phyloP scores from a whole-genome alignment of 2,329 filamentous ascomycete genomes.

The Nigrospora oryzae region DNA sequence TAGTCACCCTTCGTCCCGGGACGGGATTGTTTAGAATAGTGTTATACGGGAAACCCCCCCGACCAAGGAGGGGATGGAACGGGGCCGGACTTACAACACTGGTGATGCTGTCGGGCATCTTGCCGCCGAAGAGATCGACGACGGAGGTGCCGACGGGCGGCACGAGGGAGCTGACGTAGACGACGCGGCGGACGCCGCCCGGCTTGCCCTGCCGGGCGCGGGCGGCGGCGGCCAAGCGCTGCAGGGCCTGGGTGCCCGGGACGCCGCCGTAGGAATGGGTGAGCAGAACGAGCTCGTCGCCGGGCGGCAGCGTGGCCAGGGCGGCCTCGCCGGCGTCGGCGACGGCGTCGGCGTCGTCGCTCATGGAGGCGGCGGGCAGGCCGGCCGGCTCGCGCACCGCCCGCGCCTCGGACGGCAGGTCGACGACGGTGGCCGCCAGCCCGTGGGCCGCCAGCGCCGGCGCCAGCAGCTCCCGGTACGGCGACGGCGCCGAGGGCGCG shows the following conservation, averaged over 20 bases:
- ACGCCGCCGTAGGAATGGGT: slow-evolving; percentile 17
- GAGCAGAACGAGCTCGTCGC: slow-evolving; percentile 14
- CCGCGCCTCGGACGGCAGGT: too few relatives aligned
- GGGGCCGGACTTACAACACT: slow-evolving; percentile 1
- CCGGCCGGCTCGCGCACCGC: too few relatives aligned
- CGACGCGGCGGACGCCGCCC: slow-evolving; percentile 25
- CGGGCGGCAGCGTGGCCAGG: slow-evolving; percentile 24
- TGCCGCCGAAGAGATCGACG: background rate
- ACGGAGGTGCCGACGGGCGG: slow-evolving; percentile 13
- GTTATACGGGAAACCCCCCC: background rate
- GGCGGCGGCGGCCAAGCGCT: slow-evolving; percentile 23
- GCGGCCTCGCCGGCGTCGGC: slow-evolving; percentile 20
- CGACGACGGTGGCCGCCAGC: too few relatives aligned
- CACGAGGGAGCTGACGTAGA: slow-evolving; percentile 20
- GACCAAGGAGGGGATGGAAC: slow-evolving; percentile 1
- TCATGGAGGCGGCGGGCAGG: too few relatives aligned
- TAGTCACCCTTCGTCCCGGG: slow-evolving; percentile 19
- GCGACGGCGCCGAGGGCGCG: too few relatives aligned
- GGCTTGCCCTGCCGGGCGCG: slow-evolving; percentile 22
- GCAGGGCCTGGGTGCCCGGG: slow-evolving; percentile 18
- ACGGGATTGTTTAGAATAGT: background rate
- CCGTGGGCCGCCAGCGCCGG: too few relatives aligned
- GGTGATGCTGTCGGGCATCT: slow-evolving; percentile 2
- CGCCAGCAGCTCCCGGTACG: too few relatives aligned
- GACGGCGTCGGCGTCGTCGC: slow-evolving; percentile 20